These are phyloP conservation scores for Paxillus involutus DNA, from an alignment of 768 basidiomycete genomes.

Conservation along the genomic window DNA sequence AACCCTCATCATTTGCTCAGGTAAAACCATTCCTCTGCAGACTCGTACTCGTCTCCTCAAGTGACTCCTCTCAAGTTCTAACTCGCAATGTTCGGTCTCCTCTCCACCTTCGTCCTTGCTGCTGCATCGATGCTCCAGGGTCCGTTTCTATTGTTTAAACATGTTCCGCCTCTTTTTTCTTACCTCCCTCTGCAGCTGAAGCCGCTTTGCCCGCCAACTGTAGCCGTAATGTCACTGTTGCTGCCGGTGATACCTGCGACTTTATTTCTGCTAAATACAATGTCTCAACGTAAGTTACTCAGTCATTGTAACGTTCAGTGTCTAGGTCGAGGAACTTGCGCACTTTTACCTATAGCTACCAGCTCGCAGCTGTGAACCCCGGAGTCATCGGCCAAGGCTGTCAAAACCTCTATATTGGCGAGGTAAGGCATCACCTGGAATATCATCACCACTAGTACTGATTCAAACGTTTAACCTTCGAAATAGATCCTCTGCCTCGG, in stretches of 20 bases:
- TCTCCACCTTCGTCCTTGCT: conserved; percentile 13
- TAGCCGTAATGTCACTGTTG: conserved; percentile 61
- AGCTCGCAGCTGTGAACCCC: conserved; percentile 54
- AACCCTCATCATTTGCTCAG: not conserved
- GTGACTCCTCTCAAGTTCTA: not conserved
- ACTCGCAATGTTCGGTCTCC: conserved; percentile 18
- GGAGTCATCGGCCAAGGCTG: conserved; percentile 52
- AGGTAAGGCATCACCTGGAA: conserved; percentile 31
- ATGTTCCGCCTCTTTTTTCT: not conserved
- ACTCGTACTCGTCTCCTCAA: not conserved
- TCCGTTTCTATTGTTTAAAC: conserved; percentile 3
- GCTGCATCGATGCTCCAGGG: conserved; percentile 13
- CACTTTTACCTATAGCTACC: conserved; percentile 39
- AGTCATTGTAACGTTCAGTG: not conserved
- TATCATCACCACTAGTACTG: not conserved
- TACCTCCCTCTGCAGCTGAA: conserved; percentile 40
- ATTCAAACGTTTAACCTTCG: not conserved
- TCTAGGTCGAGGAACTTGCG: not conserved
- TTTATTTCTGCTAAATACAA: conserved; percentile 59
- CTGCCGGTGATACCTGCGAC: conserved; percentile 61
- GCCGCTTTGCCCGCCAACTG: conserved; percentile 43
- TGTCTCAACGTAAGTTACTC: conserved; percentile 55
- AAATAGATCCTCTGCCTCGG: conserved; percentile 56
- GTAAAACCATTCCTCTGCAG: not conserved
- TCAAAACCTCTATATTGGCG: conserved; percentile 52